Conservation (phyloP, 805 yeast species). For the Yarrowia osloensis region DNA sequence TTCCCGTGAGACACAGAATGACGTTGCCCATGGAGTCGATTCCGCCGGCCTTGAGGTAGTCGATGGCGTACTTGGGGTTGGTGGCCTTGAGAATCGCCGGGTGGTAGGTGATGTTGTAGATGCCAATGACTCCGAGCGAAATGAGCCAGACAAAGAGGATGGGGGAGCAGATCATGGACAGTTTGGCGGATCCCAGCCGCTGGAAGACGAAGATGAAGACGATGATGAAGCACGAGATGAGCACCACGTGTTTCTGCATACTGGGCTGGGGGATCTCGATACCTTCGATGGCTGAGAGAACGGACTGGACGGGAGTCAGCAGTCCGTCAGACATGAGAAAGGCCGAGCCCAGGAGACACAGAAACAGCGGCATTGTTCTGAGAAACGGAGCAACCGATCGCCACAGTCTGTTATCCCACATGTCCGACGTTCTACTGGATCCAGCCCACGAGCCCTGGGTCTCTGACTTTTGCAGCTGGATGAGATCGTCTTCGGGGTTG, state of each 20-base stretch:
- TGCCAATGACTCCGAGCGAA: slow-evolving; percentile 50
- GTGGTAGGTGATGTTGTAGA: slow-evolving; percentile 47
- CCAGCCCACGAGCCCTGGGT: slow-evolving; percentile 21
- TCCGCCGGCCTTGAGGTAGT: slow-evolving; percentile 45
- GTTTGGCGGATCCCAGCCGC: slow-evolving; percentile 52
- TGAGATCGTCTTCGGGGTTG: slow-evolving; percentile 9
- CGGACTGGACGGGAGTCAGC: slow-evolving; percentile 65
- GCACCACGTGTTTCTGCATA: slow-evolving; percentile 46
- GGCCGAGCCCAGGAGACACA: slow-evolving; percentile 56
- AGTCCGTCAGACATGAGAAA: slow-evolving; percentile 62
- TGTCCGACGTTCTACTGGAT: background rate
- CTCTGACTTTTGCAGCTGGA: slow-evolving; percentile 17
- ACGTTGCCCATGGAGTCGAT: slow-evolving; percentile 51
- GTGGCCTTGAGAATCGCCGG: slow-evolving; percentile 52
- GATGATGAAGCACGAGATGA: slow-evolving; percentile 52
- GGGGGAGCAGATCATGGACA: slow-evolving; percentile 57
- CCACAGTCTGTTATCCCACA: slow-evolving; percentile 17
- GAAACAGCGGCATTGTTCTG: slow-evolving; percentile 36
- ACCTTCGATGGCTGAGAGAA: slow-evolving; percentile 59
- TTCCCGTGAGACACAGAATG: slow-evolving; percentile 59
- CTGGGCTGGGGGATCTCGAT: slow-evolving; percentile 55
- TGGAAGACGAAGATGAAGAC: slow-evolving; percentile 51
- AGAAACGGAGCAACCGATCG: background rate
- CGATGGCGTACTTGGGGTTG: slow-evolving; percentile 55
- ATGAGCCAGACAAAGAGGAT: slow-evolving; percentile 55